phyloP scores from a whole-genome alignment of 1,139 yeast species.

The Saccharomyces hybrid region DNA sequence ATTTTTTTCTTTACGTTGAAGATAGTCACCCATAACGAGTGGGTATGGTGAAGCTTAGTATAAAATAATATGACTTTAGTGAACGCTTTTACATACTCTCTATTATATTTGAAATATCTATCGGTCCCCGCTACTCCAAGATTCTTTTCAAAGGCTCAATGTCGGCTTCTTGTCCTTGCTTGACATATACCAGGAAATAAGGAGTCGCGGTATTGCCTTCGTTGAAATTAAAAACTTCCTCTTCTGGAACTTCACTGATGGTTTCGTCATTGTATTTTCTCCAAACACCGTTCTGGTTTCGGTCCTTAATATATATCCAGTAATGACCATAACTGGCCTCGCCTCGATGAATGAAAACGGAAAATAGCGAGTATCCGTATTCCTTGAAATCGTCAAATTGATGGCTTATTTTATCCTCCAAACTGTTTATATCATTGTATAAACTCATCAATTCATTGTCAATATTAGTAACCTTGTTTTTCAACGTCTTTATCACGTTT shows the following conservation, averaged over 20 bases:
- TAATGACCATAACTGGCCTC: conserved; percentile 95
- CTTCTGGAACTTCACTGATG: conserved; percentile 67
- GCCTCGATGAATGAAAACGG: conserved; percentile 90
- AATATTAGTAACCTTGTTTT: conserved; percentile 25
- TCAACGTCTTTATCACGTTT: conserved; percentile 30
- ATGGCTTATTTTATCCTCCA: conserved; percentile 43
- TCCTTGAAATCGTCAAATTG: conserved; percentile 56
- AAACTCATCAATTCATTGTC: conserved; percentile 37
- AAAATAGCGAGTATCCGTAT: conserved; percentile 76
- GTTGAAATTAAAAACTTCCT: conserved; percentile 65
- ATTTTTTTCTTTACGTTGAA: not conserved
- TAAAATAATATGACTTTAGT: not conserved
- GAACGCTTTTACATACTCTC: not conserved
- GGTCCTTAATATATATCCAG: conserved; percentile 87
- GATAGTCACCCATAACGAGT: not conserved
- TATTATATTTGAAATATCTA: not conserved
- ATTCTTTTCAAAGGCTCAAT: conserved; percentile 62
- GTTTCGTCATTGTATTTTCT: conserved; percentile 89
- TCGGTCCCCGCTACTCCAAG: conserved; percentile 8
- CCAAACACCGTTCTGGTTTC: conserved; percentile 50
- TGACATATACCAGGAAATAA: conserved; percentile 77
- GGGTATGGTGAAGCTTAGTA: not conserved
- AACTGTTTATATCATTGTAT: conserved; percentile 35
- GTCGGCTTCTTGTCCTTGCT: conserved; percentile 51
- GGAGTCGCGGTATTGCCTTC: conserved; percentile 86